These are phyloP conservation scores for Fusarium liriodendri DNA, from an alignment of 2,329 filamentous ascomycete genomes.

Conservation along the genomic window DNA sequence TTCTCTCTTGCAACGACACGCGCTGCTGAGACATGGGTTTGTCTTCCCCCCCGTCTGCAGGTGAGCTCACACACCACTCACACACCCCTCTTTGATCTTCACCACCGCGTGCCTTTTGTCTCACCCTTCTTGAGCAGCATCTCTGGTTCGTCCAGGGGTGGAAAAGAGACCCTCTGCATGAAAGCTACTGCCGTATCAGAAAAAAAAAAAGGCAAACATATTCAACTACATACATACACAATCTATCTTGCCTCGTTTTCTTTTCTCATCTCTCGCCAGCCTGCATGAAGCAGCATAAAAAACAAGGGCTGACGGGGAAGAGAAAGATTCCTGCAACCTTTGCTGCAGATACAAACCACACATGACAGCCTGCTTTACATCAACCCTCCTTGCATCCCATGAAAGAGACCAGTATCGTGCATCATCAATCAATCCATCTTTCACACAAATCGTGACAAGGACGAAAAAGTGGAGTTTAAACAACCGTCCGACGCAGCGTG, in stretches of 20 bases:
- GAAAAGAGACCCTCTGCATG: not conserved
- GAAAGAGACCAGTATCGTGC: not conserved
- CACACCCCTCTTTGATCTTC: not conserved
- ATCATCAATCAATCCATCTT: not conserved
- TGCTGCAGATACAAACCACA: not conserved
- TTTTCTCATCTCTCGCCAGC: not conserved
- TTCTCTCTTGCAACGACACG: not conserved
- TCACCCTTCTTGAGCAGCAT: not conserved
- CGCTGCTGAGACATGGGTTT: slow-evolving; percentile 9
- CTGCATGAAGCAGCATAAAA: not conserved
- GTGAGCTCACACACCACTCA: not conserved
- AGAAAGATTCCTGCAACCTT: not conserved
- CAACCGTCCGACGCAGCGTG: not conserved
- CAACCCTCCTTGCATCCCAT: not conserved
- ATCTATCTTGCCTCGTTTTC: not conserved
- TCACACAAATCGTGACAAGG: not conserved
- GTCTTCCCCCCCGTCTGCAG: not conserved
- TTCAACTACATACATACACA: not conserved
- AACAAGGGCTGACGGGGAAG: not conserved
- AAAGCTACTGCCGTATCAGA: not conserved
- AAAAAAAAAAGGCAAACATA: not conserved
- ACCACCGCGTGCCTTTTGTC: slow-evolving; percentile 5
- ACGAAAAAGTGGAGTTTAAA: not conserved
- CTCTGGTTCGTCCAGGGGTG: not conserved
- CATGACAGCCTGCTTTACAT: not conserved